These are phyloP conservation scores for Candida gigantensis DNA, from an alignment of 1,139 yeast species.

Conservation along the genomic window DNA sequence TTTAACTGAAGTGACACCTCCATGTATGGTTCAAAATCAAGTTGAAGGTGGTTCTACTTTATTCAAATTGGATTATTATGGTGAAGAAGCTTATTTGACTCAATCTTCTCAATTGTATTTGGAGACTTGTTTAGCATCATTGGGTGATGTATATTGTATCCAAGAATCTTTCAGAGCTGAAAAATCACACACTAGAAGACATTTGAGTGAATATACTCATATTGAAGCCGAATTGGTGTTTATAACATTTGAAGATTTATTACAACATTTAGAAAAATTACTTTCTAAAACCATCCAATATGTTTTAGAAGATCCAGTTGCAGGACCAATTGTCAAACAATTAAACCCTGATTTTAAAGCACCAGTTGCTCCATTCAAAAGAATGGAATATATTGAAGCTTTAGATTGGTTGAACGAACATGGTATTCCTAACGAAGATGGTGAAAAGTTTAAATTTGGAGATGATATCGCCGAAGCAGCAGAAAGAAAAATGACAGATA, in stretches of 20 bases:
- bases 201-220: slow-evolving; percentile 94
- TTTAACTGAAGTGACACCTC: slow-evolving; percentile 92
- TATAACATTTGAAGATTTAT: slow-evolving; percentile 80
- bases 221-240: slow-evolving; percentile 93
- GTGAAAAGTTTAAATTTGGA: slow-evolving; percentile 89
- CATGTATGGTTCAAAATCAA: slow-evolving; percentile 99
- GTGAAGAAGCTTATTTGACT: slow-evolving; percentile 94
- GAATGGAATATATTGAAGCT: slow-evolving; percentile 90
- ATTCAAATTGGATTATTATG: slow-evolving; percentile 91
- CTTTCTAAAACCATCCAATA: slow-evolving; percentile 69
- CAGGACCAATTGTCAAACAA: slow-evolving; percentile 86
- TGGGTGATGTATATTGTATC: slow-evolving; percentile 96
- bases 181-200: slow-evolving; percentile 98
- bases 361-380: slow-evolving; percentile 83
- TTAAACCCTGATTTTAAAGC: slow-evolving; percentile 88
- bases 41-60: slow-evolving; percentile 99
- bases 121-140: slow-evolving; percentile 93
- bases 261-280: slow-evolving; percentile 80
- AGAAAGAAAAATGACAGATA: slow-evolving; percentile 97
- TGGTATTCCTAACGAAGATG: slow-evolving; percentile 91
- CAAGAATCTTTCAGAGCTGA: slow-evolving; percentile 99
- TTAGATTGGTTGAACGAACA: slow-evolving; percentile 96
- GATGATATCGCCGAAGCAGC: slow-evolving; percentile 99
- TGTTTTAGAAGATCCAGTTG: slow-evolving; percentile 84
- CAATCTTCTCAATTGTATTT: slow-evolving; percentile 96